Conservation (phyloP, 192 early-diverging fungal species). For the Entophlyctis helioformis region DNA sequence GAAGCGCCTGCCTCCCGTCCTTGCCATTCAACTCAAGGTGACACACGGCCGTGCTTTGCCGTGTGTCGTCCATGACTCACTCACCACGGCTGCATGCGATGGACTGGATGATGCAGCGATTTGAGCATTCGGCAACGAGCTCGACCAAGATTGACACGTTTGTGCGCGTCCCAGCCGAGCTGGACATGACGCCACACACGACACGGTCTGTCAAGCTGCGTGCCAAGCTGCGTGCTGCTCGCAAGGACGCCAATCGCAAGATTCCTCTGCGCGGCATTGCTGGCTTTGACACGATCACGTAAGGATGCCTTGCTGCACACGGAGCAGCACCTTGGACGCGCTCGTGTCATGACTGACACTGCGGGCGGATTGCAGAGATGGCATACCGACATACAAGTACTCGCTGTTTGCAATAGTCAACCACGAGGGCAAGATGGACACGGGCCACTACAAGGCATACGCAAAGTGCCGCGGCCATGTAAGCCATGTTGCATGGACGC, state of each 20-base stretch:
- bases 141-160: conserved; percentile 75
- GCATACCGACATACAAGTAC: conserved; percentile 62
- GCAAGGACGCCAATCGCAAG: no score
- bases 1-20: conserved; percentile 72
- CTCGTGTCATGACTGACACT: no score
- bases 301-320: no score
- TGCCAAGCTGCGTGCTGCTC: background rate
- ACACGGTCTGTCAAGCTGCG: conserved; percentile 36
- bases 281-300: no score
- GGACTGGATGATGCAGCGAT: conserved; percentile 45
- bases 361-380: no score
- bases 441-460: conserved; percentile 90
- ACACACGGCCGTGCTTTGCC: background rate
- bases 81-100: no score
- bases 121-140: conserved; percentile 58
- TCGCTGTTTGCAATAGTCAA: conserved; percentile 84
- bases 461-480: conserved; percentile 64
- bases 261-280: no score
- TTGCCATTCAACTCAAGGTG: conserved; percentile 86
- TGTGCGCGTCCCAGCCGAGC: conserved; percentile 66
- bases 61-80: no score
- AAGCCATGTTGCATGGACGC: conserved; percentile 2
- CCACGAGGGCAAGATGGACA: conserved; percentile 82
- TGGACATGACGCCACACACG: conserved; percentile 90
- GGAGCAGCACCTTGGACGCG: no score